A percentile compares a stretch with the other conserved stretches of the same genome.
phyloP scores from a whole-genome alignment of 2,329 filamentous ascomycete species.

The Shiraia sp. region DNA sequence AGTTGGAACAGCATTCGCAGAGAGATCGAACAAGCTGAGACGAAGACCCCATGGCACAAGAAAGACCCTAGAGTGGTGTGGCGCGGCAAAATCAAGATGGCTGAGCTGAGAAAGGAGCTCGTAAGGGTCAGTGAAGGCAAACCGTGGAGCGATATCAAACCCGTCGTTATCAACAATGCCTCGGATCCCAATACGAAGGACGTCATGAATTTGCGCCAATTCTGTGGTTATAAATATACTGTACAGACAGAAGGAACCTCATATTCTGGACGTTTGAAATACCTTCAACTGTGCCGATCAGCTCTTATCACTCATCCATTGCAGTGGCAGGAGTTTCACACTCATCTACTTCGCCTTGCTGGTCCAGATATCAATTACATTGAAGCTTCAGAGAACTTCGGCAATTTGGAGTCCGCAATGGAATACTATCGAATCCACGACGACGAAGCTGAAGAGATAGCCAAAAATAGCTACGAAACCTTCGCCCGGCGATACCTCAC shows the following conservation, averaged over 20 bases:
- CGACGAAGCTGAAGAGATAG: constrained; percentile 33
- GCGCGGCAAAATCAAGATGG: constrained; percentile 42
- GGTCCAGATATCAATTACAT: constrained; percentile 39
- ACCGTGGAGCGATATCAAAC: constrained; percentile 38
- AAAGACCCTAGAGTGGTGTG: constrained; percentile 38
- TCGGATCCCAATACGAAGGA: constrained; percentile 35
- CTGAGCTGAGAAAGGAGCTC: constrained; percentile 31
- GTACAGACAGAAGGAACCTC: constrained; percentile 59
- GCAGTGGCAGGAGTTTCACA: constrained; percentile 42
- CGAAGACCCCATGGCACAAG: constrained; percentile 27
- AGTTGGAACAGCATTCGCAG: constrained; percentile 40
- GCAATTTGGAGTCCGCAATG: constrained; percentile 36
- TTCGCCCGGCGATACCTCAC: constrained; percentile 38
- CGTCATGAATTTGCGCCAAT: constrained; percentile 39
- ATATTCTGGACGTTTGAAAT: constrained; percentile 59
- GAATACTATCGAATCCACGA: constrained; percentile 37
- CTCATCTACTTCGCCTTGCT: constrained; percentile 35
- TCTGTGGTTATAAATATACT: constrained; percentile 53
- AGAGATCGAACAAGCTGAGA: constrained; percentile 30
- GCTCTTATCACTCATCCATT: constrained; percentile 38
- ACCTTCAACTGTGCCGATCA: constrained; percentile 55
- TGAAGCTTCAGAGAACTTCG: constrained; percentile 36
- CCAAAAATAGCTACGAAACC: constrained; percentile 35
- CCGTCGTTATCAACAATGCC: constrained; percentile 39
- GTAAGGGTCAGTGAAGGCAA: constrained; percentile 34